Conservation (phyloP, 345 rosid genomes). For the Eucalyptus erythrocorys region DNA sequence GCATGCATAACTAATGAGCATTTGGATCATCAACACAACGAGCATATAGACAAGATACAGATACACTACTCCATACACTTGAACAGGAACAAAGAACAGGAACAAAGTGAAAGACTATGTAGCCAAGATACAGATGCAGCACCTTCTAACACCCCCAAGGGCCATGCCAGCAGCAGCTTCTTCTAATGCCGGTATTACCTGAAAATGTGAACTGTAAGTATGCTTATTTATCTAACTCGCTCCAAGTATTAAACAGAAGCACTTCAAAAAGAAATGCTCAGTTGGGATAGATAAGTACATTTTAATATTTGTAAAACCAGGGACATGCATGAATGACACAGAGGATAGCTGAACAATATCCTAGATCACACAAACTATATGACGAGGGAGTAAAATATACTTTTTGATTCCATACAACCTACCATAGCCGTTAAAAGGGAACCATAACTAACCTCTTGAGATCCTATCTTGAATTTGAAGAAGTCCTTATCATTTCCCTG, state of each 20-base stretch:
- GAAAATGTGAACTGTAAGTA: constrained; percentile 4
- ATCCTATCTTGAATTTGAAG: constrained; percentile 75
- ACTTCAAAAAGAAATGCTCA: neutral
- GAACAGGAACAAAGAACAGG: too few species aligned
- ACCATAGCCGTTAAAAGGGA: neutral
- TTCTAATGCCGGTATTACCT: constrained; percentile 97
- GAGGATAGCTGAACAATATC: neutral
- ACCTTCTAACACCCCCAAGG: constrained; percentile 86
- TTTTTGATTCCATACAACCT: neutral
- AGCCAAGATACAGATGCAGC: constrained; percentile 5
- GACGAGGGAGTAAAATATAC: neutral
- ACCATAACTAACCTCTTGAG: constrained; percentile 36
- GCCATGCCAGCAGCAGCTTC: constrained; percentile 95
- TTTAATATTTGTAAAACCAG: neutral
- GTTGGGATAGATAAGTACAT: neutral
- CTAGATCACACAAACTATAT: neutral
- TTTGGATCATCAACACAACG: neutral
- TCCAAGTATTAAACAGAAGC: neutral
- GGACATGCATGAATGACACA: neutral
- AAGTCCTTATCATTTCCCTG: constrained; percentile 91
- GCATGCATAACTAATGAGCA: neutral
- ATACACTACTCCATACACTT: neutral
- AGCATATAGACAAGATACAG: neutral
- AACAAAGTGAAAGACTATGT: neutral
- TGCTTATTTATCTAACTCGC: neutral